Evolutionary conservation across 2,329 filamentous ascomycete genomes (phyloP), one percentile per base, ranked within the genome.

Genomic region (Myriosclerotinia curreyana): DNA sequence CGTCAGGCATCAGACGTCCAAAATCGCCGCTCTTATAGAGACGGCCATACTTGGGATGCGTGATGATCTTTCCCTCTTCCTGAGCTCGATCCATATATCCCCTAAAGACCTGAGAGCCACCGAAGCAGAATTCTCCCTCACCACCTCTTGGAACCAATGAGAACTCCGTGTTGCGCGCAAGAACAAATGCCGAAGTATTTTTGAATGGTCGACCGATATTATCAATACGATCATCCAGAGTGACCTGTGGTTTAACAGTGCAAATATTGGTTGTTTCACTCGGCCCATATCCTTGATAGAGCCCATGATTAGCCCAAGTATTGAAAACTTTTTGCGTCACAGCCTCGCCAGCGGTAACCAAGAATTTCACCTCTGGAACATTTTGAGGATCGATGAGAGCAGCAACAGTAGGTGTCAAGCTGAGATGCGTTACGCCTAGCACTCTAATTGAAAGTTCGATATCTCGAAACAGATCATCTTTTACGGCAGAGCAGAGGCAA

Each of bases 211-310:
- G 81, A 0, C 93, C 93, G n/a, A 96, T 86, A 69, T 93, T 92
- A 66, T 87, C 87, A 59, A 90, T 84, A 25, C 82, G 77, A 70
- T 92, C 85, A 0, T 78, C 76, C 0, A 70, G 68, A 0, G 78
- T 75, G 73, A 94, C 86, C 48, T 82, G 80, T 9, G 80, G 75
- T 66, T 87, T 87, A 11, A 94, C 83, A 0, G 89, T 92, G 76
- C 91, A 96, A 25, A 96, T 92, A 69, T 96, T 96, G 1, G 91
- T 96, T 0, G 89, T 92, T 75, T 96, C 92, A 0, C 89, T 91
- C 0, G 92, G 91, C 0, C 91, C 91, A 67, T 96, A 96, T 77
- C 84, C 92, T 78, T 95, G 89, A 74, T 87, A 92, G 0, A 96
- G 79, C 17, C 86, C 82, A 48, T 78, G 80, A 0, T 81, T 81